Evolutionary conservation across 192 early-diverging fungal species (phyloP).

Genomic region (Coemansia sp.): DNA sequence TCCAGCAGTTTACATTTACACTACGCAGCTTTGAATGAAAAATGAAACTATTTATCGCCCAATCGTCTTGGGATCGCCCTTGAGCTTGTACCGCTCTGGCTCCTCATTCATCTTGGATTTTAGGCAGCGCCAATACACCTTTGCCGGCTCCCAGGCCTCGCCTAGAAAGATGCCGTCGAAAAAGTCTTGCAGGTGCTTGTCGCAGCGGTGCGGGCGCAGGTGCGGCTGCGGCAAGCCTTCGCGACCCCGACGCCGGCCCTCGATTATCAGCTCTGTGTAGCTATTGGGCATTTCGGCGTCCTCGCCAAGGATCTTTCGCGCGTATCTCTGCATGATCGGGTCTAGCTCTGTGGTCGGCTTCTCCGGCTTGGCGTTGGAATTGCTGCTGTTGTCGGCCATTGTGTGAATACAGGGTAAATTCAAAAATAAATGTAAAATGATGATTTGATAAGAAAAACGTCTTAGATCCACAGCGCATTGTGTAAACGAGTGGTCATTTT

Average conservation of each 20-base stretch:
- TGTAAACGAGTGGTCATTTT: constrained; percentile 38
- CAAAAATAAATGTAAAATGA: background rate
- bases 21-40: too few species aligned
- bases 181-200: constrained; percentile 51
- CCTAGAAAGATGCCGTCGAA: constrained; percentile 41
- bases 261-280: constrained; percentile 34
- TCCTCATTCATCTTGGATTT: constrained; percentile 44
- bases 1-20: background rate
- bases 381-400: constrained; percentile 3
- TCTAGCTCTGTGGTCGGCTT: constrained; percentile 5
- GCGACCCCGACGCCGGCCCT: constrained; percentile 43
- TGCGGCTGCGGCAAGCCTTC: constrained; percentile 46
- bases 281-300: constrained; percentile 38
- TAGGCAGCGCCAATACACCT: constrained; percentile 42
- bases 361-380: background rate
- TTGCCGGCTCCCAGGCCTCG: constrained; percentile 31
- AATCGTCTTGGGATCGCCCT: constrained; percentile 20
- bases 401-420: too few species aligned
- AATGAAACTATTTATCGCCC: constrained; percentile 10
- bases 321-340: constrained; percentile 40
- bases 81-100: constrained; percentile 45
- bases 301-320: constrained; percentile 43
- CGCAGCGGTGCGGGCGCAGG: constrained; percentile 46
- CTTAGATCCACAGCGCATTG: constrained; percentile 25
- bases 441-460: background rate